Conservation (phyloP, 148 eudicot species). For the Persicaria maculosa region DNA sequence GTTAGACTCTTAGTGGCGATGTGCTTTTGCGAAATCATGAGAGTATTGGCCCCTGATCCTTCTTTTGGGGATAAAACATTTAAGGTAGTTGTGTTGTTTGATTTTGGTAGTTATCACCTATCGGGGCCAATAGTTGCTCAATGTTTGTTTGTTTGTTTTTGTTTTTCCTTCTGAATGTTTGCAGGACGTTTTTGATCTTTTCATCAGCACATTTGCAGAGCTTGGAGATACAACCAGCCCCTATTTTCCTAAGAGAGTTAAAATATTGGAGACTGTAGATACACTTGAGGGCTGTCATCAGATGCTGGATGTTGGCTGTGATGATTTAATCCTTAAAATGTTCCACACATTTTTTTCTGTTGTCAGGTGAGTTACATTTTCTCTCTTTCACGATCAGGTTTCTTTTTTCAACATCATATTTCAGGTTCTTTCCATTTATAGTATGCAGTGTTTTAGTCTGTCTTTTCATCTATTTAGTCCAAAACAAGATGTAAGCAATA, state of each 20-base stretch:
- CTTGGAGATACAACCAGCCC: slow-evolving; percentile 51
- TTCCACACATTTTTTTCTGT: slow-evolving; percentile 63
- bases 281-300: slow-evolving; percentile 55
- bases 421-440: background rate
- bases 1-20: slow-evolving; percentile 63
- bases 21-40: slow-evolving; percentile 71
- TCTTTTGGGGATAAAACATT: slow-evolving; percentile 42
- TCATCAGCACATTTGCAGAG: slow-evolving; percentile 62
- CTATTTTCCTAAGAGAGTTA: slow-evolving; percentile 49
- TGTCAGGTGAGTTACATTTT: slow-evolving; percentile 35
- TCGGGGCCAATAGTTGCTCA: background rate
- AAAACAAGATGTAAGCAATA: background rate
- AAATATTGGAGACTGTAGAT: slow-evolving; percentile 71
- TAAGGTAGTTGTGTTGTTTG: slow-evolving; percentile 36
- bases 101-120: background rate
- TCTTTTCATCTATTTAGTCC: background rate
- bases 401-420: background rate
- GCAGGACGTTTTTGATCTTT: slow-evolving; percentile 78
- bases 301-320: slow-evolving; percentile 63
- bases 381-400: background rate
- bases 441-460: background rate
- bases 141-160: background rate
- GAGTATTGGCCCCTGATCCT: slow-evolving; percentile 85
- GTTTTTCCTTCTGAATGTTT: slow-evolving; percentile 8
- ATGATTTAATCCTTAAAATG: slow-evolving; percentile 56